Base-by-base conservation (phyloP, 192 early-diverging fungal species). In the Backusella sp. region DNA sequence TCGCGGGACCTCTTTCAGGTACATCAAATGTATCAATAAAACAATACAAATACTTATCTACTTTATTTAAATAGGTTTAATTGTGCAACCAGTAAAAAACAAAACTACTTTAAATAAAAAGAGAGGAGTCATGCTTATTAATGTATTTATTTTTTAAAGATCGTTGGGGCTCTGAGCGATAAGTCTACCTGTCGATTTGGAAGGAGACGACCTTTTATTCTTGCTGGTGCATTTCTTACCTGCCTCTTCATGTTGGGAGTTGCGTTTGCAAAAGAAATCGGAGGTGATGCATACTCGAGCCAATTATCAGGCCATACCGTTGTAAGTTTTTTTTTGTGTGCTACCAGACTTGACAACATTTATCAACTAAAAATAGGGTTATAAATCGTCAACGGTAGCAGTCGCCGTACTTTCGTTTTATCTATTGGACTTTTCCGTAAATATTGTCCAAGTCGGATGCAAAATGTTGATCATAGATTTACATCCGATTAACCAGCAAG, bases 101-200 rank as follows among this genome's bases (percentile, higher is more conserved):
- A 35, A 37, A 12, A 34, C 39, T 41, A 41, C 39, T 41, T 41
- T 41, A 68, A 26, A 39, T 12, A 0, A 69, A 23, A 6, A 26
- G 39, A 36, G 35, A 39, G 6, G 7, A 42, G 7, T n/a, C 4
- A 49, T 49, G 19, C 5, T 6, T 49, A 23, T 36, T 39, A 23
- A 69, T 69, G 41, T 41, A 12, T 39, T 0, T 69, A 39, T 23
- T 49, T n/a, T 14, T 37, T 17, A 9, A 1, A 36, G n/a, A 21
- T 74, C 26, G 44, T 65, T 26, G 56, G 73, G 3, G 56, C 36
- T 5, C n/a, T 74, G 19, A 74, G 56, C 26, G 73, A 74, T 41
- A 74, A 56, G 1, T 74, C 56, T 44, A 37, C 34, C n/a, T 74
- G 41, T 65, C 53, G 59, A 0, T 65, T 56, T 41, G 56, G 56